Percentiles rank a stretch among this genome's conserved stretches.
Conservation (phyloP, 768 basidiomycete species). For the Leccinum fibrillosum region DNA sequence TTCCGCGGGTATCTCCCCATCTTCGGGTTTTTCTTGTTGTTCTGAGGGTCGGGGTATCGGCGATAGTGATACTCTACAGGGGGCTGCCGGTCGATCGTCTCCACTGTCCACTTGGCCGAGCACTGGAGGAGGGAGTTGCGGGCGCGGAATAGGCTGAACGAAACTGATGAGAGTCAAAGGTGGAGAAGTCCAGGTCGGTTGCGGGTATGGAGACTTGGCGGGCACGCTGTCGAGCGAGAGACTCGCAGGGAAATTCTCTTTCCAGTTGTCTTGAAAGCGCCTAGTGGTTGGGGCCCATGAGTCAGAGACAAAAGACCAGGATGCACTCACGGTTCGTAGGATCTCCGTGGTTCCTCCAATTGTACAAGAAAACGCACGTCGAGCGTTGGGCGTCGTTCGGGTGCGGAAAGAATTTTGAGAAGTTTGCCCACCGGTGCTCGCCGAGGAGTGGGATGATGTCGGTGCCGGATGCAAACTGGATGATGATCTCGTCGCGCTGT, state of each 20-base stretch:
- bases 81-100: background rate
- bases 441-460: slow-evolving; percentile 28
- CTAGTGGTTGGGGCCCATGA: background rate
- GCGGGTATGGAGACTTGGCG: slow-evolving; percentile 25
- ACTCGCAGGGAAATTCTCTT: slow-evolving; percentile 16
- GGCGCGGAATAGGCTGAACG: slow-evolving; percentile 24
- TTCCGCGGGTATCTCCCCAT: background rate
- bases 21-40: background rate
- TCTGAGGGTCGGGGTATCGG: background rate
- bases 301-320: background rate
- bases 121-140: background rate
- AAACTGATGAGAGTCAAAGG: slow-evolving; percentile 17
- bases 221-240: slow-evolving; percentile 13
- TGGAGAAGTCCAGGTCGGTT: slow-evolving; percentile 21
- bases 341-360: slow-evolving; percentile 31
- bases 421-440: slow-evolving; percentile 21
- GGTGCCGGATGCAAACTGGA: slow-evolving; percentile 25
- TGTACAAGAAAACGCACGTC: slow-evolving; percentile 27
- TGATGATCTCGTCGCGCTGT: slow-evolving; percentile 29
- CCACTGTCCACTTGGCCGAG: background rate
- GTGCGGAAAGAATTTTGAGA: background rate
- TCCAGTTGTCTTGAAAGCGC: slow-evolving; percentile 25
- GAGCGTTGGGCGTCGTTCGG: slow-evolving; percentile 12
- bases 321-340: slow-evolving; percentile 28
- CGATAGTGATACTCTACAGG: background rate